Base-by-base conservation (phyloP, 75 land plant genomes). In the Pinus tabuliformis region DNA sequence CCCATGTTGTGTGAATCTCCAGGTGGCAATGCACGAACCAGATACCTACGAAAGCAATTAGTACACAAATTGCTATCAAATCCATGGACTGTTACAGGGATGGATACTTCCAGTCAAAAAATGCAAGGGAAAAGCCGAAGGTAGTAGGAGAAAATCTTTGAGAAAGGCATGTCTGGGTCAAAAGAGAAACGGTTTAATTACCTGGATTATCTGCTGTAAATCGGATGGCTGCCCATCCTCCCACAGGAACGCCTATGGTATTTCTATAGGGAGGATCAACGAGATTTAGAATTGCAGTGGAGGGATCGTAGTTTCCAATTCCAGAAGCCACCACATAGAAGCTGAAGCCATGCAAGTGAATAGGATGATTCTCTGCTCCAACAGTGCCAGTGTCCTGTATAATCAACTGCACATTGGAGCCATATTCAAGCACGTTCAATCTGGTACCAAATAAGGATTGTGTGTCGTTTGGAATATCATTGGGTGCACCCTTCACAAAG, bases 131-230 rank as follows among this genome's bases (percentile, higher is more conserved):
- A 39, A 39, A 39, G 42, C 5, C n/a, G 22, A 5, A 20, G 22
- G 20, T 20, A 5, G 22, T 20, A 20, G 20, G 13, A 60, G 2
- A 1, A 20, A 8, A 59, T 20, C n/a, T 59, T 15, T 6, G 60
- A 17, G 60, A 59, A 59, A 59, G n/a, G n/a, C 17, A 16, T 16
- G 60, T 9, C 17, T 17, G 60, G n/a, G 17, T 16, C 3, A 17
- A 59, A 59, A 4, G 3, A 60, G 21, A 1, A 60, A 22, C 62
- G 0, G 62, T 20, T 20, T 60, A 56, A 16, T 26, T 76, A 81
- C 83, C 86, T 9, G 86, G 86, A 49, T 84, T 84, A 37, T 83
- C 81, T 7, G 86, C 86, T 3, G 37, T 20, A 42, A 83, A 84
- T 7, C 86, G 76, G n/a, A 84, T 62, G 14, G 60, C 78, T 11